Evolutionary conservation across 345 rosid genomes (phyloP).

Genomic region (Mangifera indica): DNA sequence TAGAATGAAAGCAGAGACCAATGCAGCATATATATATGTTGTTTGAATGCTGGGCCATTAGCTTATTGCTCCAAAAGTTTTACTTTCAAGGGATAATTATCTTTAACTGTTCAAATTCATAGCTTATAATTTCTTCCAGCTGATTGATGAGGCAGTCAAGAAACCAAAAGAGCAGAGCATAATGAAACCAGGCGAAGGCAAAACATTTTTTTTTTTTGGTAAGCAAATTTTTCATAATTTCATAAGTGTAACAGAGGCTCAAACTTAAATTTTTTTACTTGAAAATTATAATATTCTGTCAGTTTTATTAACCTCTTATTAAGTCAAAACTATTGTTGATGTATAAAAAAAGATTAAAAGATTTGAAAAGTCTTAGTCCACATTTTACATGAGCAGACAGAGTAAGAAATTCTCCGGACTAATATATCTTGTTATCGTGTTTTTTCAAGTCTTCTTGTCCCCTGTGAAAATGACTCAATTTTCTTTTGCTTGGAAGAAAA

Average conservation of each 20-base stretch:
- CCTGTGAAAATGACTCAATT: conserved; percentile 19
- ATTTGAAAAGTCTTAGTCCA: not conserved
- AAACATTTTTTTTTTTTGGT: no score
- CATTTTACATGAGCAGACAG: not conserved
- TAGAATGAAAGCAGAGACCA: not conserved
- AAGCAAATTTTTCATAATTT: no score
- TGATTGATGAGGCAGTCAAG: not conserved
- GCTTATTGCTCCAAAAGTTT: not conserved
- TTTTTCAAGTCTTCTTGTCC: not conserved
- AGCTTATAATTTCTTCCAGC: not conserved
- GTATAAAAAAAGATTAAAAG: not conserved
- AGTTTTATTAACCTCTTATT: no score
- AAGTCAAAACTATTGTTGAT: not conserved
- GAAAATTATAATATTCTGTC: no score
- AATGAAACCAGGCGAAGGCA: not conserved
- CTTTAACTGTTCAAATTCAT: not conserved
- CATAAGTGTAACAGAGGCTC: no score
- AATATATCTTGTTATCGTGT: not conserved
- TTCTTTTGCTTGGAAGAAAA: not conserved
- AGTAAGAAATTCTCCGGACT: no score
- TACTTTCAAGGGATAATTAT: not conserved
- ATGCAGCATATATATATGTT: not conserved
- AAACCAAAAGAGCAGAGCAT: not conserved
- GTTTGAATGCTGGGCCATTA: not conserved
- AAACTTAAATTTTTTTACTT: no score